Conservation (phyloP, 495 filamentous ascomycete genomes). For the Parathielavia appendiculata region DNA sequence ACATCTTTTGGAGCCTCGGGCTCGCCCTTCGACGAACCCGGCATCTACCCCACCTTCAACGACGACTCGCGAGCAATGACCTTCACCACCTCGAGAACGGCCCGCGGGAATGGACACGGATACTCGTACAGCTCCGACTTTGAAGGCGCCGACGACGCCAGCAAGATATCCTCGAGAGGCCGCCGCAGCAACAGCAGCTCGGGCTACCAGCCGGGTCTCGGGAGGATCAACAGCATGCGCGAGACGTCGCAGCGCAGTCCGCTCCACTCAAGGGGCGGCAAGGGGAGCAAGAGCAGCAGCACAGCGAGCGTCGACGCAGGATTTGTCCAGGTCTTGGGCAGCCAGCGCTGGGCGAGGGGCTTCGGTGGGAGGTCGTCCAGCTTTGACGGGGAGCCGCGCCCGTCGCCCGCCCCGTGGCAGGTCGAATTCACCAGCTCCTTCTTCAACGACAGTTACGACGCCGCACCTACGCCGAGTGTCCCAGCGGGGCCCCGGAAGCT, state of each 20-base stretch:
- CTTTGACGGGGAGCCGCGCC: slow-evolving; percentile 56
- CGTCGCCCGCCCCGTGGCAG: slow-evolving; percentile 37
- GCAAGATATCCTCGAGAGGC: slow-evolving; percentile 59
- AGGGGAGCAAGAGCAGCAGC: slow-evolving; percentile 67
- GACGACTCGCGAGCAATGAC: slow-evolving; percentile 35
- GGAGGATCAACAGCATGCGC: slow-evolving; percentile 58
- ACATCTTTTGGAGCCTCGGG: slow-evolving; percentile 19
- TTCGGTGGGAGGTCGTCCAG: slow-evolving; percentile 66
- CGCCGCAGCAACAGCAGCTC: slow-evolving; percentile 81
- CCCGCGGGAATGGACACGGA: slow-evolving; percentile 57
- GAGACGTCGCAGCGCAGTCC: slow-evolving; percentile 41
- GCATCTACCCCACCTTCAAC: slow-evolving; percentile 22
- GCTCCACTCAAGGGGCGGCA: slow-evolving; percentile 50
- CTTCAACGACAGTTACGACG: slow-evolving; percentile 57
- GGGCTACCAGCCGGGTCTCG: slow-evolving; percentile 56
- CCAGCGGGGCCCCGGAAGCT: slow-evolving; percentile 68
- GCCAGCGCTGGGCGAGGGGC: slow-evolving; percentile 52
- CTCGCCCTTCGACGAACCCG: slow-evolving; percentile 29
- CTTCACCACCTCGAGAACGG: slow-evolving; percentile 32
- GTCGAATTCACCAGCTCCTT: slow-evolving; percentile 43
- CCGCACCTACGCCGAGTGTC: slow-evolving; percentile 83
- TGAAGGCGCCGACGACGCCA: slow-evolving; percentile 59
- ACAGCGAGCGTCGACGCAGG: slow-evolving; percentile 65
- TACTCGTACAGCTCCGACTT: slow-evolving; percentile 70
- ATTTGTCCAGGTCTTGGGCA: slow-evolving; percentile 49